Conservation (phyloP, 73 alveolate species). For the Tetrahymena borealis region DNA sequence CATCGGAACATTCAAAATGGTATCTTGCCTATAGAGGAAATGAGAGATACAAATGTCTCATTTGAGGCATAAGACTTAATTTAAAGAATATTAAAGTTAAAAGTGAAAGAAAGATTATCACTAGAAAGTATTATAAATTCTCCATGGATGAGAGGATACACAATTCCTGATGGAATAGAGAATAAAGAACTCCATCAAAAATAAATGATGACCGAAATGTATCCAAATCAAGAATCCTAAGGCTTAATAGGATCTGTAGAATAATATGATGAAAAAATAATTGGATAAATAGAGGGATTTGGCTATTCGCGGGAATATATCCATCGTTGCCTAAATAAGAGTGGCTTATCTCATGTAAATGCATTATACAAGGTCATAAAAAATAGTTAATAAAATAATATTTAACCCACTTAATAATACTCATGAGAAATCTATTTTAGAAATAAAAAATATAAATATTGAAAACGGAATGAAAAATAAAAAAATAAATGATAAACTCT, state of each 20-base stretch:
- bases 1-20: slow-evolving; percentile 50
- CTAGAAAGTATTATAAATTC: slow-evolving; percentile 31
- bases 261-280: not conserved
- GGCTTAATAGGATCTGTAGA: not conserved
- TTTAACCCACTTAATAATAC: not conserved
- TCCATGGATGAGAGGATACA: slow-evolving; percentile 43
- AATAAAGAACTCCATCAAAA: slow-evolving; percentile 2
- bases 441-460: no score
- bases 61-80: slow-evolving; percentile 42
- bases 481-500: no score
- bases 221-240: not conserved
- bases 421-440: no score
- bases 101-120: slow-evolving; percentile 38
- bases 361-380: slow-evolving; percentile 21
- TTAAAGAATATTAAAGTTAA: slow-evolving; percentile 35
- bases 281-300: slow-evolving; percentile 19
- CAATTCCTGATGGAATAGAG: not conserved
- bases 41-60: slow-evolving; percentile 26
- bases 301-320: slow-evolving; percentile 33
- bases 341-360: slow-evolving; percentile 28
- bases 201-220: not conserved
- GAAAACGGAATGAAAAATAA: no score
- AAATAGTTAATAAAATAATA: not conserved
- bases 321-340: slow-evolving; percentile 16
- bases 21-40: slow-evolving; percentile 13